Evolutionary conservation across 345 rosid species (phyloP), one percentile per base, ranked within the genome.

Genomic region (Corymbia maculata): DNA sequence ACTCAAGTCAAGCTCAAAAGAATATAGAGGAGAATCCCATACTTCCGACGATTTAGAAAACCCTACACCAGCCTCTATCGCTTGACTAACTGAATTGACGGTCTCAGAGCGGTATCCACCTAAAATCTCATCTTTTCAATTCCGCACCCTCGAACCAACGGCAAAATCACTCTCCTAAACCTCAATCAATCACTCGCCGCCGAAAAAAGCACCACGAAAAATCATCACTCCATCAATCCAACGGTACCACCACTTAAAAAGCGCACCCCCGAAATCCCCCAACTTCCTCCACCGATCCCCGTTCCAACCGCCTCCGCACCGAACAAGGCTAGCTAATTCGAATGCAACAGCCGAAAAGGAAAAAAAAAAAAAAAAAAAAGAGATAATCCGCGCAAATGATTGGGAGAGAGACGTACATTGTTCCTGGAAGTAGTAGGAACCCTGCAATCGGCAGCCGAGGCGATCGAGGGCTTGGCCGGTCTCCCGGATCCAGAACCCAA

Each of bases 401-500:
- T 24, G 85, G 55, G 26, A 88, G 79, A 87, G 88, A 85, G 51
- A 84, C 88, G n/a, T 87, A 93, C 96, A 89, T 87, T 97, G 95
- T 90, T 95, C 99, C 51, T 95, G 97, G 92, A 97, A 95, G 91
- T 92, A 91, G 64, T 93, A 90, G 86, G 91, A 95, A 85, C 98
- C 97, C 88, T 97, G 99, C 88, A 97, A 94, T 85, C 98, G 99
- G 93, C 97, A 93, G 55, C 98, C 99, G 61, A 97, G 97, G 52
- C 98, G 99, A 95, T 97, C 98, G 89, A 97, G 98, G 8, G 98
- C 98, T 89, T 96, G 99, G 64, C 99, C 98, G 51, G 97, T 95
- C 94, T 96, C 98, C 30, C 99, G 95, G 94, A 97, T 95, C 99
- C 99, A 97, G 92, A 97, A 94, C 84, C 98, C 99, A 50, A 96